These are phyloP conservation scores for Pseudisothecium myosuroides DNA, from an alignment of 225 moss, liverwort and hornwort species.

Conservation along the genomic window DNA sequence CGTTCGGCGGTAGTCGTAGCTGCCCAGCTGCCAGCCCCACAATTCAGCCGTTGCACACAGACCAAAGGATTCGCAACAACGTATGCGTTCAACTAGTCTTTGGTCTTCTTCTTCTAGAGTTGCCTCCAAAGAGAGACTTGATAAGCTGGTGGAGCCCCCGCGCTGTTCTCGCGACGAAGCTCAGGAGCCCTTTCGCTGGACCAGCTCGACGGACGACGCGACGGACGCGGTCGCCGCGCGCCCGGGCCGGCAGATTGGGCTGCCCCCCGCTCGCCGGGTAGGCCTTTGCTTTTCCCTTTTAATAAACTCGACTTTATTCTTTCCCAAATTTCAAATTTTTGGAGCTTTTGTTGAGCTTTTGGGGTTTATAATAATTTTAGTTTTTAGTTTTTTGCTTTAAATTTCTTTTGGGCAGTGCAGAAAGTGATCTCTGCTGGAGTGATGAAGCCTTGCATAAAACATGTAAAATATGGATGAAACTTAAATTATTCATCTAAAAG, in stretches of 20 bases:
- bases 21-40: not conserved
- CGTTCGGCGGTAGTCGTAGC: not conserved
- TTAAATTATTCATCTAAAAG: no score
- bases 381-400: no score
- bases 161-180: not conserved
- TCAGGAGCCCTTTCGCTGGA: not conserved
- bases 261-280: not conserved
- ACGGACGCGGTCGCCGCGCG: not conserved
- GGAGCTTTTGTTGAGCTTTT: not conserved
- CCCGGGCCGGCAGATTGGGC: not conserved
- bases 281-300: not conserved
- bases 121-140: not conserved
- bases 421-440: not conserved
- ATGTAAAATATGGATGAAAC: not conserved
- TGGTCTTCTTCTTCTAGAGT: not conserved
- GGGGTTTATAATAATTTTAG: not conserved
- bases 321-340: not conserved
- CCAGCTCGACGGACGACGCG: not conserved
- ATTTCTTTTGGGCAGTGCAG: not conserved
- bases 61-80: not conserved
- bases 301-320: not conserved
- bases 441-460: not conserved
- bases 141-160: not conserved
- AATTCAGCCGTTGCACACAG: constrained; percentile 4
- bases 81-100: not conserved